Percentiles rank a stretch among this genome's conserved stretches.
These are phyloP conservation scores for Globisporangium paroecandrum DNA, from an alignment of 352 stramenopile genomes.

Conservation along the genomic window DNA sequence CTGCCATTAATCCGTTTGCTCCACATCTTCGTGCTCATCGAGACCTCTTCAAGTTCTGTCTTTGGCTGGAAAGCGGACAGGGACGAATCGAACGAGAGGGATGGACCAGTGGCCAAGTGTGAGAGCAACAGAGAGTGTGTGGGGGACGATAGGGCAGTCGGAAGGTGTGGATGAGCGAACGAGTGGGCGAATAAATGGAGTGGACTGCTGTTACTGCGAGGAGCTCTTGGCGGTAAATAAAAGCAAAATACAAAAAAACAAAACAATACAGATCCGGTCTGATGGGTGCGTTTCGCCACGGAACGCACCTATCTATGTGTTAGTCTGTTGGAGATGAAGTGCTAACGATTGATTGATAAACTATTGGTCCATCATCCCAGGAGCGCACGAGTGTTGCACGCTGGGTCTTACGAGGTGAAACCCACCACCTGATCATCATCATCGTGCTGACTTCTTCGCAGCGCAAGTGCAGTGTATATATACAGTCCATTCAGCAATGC, in stretches of 20 bases:
- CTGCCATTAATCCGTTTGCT: not conserved
- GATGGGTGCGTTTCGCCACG: not conserved
- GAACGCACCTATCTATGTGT: not conserved
- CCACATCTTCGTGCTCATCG: not conserved
- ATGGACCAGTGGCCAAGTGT: not conserved
- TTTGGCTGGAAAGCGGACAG: not conserved
- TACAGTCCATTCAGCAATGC: not conserved
- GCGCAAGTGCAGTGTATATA: too few relatives aligned
- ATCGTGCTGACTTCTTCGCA: not conserved
- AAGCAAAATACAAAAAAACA: not conserved
- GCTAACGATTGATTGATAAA: not conserved
- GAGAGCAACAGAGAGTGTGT: not conserved
- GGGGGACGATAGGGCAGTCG: too few relatives aligned
- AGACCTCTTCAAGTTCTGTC: slow-evolving; percentile 5
- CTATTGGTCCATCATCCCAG: slow-evolving; percentile 6
- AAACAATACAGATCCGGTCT: slow-evolving; percentile 8
- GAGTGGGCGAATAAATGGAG: not conserved
- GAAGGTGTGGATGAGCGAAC: not conserved
- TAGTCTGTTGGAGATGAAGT: not conserved
- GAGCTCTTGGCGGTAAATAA: not conserved
- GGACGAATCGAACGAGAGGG: not conserved
- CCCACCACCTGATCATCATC: not conserved
- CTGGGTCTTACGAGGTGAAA: not conserved
- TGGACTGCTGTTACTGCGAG: not conserved
- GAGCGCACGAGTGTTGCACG: not conserved